phyloP scores from a whole-genome alignment of 129 eudicot species.

The Saposhnikovia divaricata region DNA sequence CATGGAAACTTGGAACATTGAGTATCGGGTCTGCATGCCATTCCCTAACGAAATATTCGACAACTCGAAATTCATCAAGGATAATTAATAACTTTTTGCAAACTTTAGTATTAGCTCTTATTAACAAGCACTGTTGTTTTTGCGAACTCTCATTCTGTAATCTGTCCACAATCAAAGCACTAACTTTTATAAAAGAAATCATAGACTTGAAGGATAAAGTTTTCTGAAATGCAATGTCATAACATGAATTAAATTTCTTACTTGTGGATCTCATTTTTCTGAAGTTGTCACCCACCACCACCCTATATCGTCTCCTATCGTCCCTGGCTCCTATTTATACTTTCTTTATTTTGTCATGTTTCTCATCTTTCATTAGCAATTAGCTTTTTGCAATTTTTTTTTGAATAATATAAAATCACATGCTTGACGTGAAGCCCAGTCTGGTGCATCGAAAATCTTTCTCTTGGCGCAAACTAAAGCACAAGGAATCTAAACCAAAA shows the following conservation, averaged over 20 bases:
- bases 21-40: constrained; percentile 90
- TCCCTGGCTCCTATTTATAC: not conserved
- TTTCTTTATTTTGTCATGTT: not conserved
- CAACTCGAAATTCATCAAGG: not conserved
- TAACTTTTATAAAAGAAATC: not conserved
- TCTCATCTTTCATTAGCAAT: not conserved
- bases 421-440: not conserved
- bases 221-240: not conserved
- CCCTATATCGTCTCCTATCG: not conserved
- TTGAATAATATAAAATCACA: not conserved
- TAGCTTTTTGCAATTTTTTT: not conserved
- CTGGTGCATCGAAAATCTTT: not conserved
- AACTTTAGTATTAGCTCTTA: too few relatives aligned
- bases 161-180: not conserved
- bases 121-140: not conserved
- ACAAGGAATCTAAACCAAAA: not conserved
- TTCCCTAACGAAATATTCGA: constrained; percentile 36
- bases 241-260: not conserved
- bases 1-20: constrained; percentile 13
- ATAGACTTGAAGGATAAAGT: not conserved
- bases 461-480: not conserved
- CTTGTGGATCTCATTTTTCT: not conserved
- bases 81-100: not conserved
- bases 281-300: not conserved
- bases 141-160: not conserved